Evolutionary conservation across 306 rosid genomes (phyloP), one percentile per base, ranked within the genome.

Genomic region (Mimosa bimucronata): DNA sequence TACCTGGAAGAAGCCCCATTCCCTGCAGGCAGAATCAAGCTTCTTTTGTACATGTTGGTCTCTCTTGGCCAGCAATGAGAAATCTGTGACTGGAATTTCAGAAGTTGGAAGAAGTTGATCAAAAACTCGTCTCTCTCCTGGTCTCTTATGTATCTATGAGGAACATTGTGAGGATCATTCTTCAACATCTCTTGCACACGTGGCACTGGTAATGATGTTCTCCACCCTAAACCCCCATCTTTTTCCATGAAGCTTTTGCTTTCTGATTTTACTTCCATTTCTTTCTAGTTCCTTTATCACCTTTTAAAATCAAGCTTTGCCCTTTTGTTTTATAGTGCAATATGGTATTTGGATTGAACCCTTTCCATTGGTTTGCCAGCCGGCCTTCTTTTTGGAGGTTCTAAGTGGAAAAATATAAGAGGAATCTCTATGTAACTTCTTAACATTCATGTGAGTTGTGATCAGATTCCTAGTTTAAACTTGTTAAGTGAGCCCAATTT

Each of bases 1-100:
- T 74, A 78, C 50, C 77, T 74, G n/a, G n/a, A n/a, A n/a, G n/a
- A n/a, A 86, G 5, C 83, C 87, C 89, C 81, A 86, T 11, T 83
- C 79, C 41, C 76, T 73, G 83, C 85, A 83, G 9, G 82, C 77
- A 78, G 58, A n/a, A 12, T 72, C 75, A 2, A 76, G 82, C 72
- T 76, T 86, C 58, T 40, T 10, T 2, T 81, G 82, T 66, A 73
- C 77, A 38, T 77, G 53, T 80, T 41, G 13, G 30, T 80, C 64
- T 66, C 81, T 79, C 9, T 29, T 41, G 14, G 28, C 74, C 18
- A 77, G 70, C 83, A 80, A 67, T 6, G 81, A 80, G n/a, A 80
- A 69, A 80, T 86, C 85, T 12, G 52, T 50, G 10, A 52, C 38
- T 7, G 78, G 86, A 66, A 79, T 79, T 64, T 82, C 66, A 6